phyloP scores from a whole-genome alignment of 768 basidiomycete genomes.

The Leucocoprinus leucothites region DNA sequence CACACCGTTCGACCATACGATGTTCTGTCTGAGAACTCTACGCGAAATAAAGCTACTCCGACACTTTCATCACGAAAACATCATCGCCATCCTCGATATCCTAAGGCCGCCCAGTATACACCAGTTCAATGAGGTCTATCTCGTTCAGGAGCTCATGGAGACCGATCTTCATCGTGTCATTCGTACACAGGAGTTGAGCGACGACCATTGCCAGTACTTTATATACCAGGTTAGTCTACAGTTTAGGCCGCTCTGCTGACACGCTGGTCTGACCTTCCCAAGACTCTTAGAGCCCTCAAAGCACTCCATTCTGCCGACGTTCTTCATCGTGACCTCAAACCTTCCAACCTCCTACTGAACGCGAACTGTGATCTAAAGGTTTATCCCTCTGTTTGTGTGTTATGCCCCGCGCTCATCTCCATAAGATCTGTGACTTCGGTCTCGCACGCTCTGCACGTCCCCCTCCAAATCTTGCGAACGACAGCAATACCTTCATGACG shows the following conservation, averaged over 20 bases:
- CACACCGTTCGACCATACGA: slow-evolving; percentile 90
- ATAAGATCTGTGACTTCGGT: slow-evolving; percentile 82
- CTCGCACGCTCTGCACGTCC: slow-evolving; percentile 78
- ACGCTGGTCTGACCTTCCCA: background rate
- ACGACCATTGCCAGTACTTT: slow-evolving; percentile 94
- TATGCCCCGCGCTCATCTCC: background rate
- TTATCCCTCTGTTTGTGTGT: slow-evolving; percentile 26
- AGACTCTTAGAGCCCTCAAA: slow-evolving; percentile 89
- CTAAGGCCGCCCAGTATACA: slow-evolving; percentile 72
- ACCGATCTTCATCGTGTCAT: slow-evolving; percentile 98
- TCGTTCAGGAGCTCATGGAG: slow-evolving; percentile 88
- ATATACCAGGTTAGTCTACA: slow-evolving; percentile 58
- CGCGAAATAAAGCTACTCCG: slow-evolving; percentile 92
- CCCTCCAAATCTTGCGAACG: slow-evolving; percentile 65
- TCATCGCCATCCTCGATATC: slow-evolving; percentile 94
- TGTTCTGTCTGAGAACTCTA: slow-evolving; percentile 85
- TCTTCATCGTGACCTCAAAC: slow-evolving; percentile 95
- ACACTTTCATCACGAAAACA: slow-evolving; percentile 83
- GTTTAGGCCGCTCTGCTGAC: background rate
- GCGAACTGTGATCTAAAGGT: slow-evolving; percentile 97
- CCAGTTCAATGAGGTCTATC: slow-evolving; percentile 80
- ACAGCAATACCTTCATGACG: slow-evolving; percentile 80
- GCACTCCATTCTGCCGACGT: slow-evolving; percentile 96
- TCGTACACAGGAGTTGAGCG: slow-evolving; percentile 89
- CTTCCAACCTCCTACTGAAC: slow-evolving; percentile 95